Evolutionary conservation across 164 flowering plant species (phyloP).

Genomic region (Aristolochia californica): DNA sequence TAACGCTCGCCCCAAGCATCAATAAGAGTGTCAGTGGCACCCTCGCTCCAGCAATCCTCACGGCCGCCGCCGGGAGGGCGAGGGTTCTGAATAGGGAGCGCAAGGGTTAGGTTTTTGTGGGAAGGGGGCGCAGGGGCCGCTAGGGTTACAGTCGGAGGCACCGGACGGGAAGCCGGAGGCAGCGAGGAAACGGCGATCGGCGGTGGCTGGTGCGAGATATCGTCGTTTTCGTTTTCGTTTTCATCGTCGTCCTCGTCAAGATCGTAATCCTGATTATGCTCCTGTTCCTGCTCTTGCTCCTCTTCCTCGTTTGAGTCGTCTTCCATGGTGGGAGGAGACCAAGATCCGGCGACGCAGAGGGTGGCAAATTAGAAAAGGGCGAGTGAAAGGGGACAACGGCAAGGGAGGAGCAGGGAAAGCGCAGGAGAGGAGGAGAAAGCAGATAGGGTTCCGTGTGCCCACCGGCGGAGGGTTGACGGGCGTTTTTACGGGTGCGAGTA

Average conservation of each 20-base stretch:
- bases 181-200: neutral
- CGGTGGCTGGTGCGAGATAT: constrained; percentile 30
- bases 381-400: too few relatives aligned
- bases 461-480: constrained; percentile 4
- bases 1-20: constrained; percentile 96
- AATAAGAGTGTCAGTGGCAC: constrained; percentile 60
- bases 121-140: constrained; percentile 4
- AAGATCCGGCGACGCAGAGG: neutral
- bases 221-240: constrained; percentile 2
- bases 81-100: constrained; percentile 24
- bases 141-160: constrained; percentile 14
- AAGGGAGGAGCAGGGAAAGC: too few relatives aligned
- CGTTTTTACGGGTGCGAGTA: neutral
- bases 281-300: constrained; percentile 18
- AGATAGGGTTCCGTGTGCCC: constrained; percentile 12
- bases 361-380: neutral
- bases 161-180: constrained; percentile 4
- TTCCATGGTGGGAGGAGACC: neutral
- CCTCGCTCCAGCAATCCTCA: constrained; percentile 95
- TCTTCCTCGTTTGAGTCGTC: constrained; percentile 3
- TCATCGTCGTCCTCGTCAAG: neutral
- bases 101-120: constrained; percentile 6
- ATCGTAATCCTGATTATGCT: constrained; percentile 23
- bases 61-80: constrained; percentile 46
- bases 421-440: neutral